phyloP scores from a whole-genome alignment of 441 rosid species.

The Populus hybrid region DNA sequence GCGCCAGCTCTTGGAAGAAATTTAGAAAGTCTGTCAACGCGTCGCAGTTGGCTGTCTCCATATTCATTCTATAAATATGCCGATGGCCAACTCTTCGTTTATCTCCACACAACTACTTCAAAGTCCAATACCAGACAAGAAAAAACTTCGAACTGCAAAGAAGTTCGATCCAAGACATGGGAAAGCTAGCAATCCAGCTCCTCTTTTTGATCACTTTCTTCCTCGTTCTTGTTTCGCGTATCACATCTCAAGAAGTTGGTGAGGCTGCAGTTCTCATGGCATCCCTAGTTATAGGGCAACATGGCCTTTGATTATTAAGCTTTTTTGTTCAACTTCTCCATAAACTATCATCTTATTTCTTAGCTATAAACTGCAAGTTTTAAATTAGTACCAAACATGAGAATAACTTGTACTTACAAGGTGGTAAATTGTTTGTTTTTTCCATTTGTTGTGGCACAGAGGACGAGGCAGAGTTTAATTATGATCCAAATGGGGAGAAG shows the following conservation, averaged over 20 bases:
- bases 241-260: conserved; percentile 44
- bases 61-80: not conserved
- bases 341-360: not conserved
- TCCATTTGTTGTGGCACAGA: conserved; percentile 28
- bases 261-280: not conserved
- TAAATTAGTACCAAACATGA: not conserved
- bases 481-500: conserved; percentile 21
- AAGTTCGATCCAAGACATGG: conserved; percentile 13
- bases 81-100: not conserved
- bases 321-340: not conserved
- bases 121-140: not conserved
- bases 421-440: not conserved
- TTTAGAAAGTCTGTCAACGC: not conserved
- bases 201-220: conserved; percentile 20
- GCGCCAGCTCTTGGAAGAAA: not conserved
- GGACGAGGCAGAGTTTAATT: conserved; percentile 60
- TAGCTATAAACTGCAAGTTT: not conserved
- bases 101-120: not conserved
- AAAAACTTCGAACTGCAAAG: not conserved
- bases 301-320: not conserved
- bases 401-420: not conserved
- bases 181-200: conserved; percentile 13
- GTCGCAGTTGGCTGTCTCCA: not conserved
- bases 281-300: not conserved
- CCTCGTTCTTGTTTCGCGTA: conserved; percentile 13